These are phyloP conservation scores for Pezicula neosporulosa DNA, from an alignment of 2,329 filamentous ascomycete species.

Conservation along the genomic window DNA sequence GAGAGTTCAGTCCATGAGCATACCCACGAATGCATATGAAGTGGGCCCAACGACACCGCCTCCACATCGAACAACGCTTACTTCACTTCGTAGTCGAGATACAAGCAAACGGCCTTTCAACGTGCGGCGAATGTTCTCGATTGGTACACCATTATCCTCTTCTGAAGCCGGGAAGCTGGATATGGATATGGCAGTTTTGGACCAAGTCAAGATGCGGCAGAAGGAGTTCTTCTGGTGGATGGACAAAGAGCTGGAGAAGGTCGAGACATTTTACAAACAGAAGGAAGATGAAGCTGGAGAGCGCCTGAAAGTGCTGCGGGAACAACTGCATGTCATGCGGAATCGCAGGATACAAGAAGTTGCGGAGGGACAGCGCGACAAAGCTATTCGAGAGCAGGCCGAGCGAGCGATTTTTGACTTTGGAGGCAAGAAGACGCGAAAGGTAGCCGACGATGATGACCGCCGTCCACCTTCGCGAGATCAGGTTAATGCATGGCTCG, in stretches of 20 bases:
- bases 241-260: slow-evolving; percentile 82
- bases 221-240: slow-evolving; percentile 86
- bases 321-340: slow-evolving; percentile 91
- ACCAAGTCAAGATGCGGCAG: slow-evolving; percentile 68
- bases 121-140: slow-evolving; percentile 15
- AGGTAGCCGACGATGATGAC: slow-evolving; percentile 5
- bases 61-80: slow-evolving; percentile 18
- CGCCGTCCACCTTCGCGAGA: slow-evolving; percentile 15
- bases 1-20: background rate
- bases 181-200: slow-evolving; percentile 50
- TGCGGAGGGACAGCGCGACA: slow-evolving; percentile 18
- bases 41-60: slow-evolving; percentile 34
- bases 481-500: slow-evolving; percentile 39
- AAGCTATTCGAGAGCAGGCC: slow-evolving; percentile 17
- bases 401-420: slow-evolving; percentile 12
- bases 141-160: slow-evolving; percentile 30
- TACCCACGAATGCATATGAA: slow-evolving; percentile 35
- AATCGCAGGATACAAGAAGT: slow-evolving; percentile 77
- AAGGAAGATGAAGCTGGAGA: slow-evolving; percentile 84
- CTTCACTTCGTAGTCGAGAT: slow-evolving; percentile 15
- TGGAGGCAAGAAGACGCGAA: slow-evolving; percentile 6
- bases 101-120: slow-evolving; percentile 14
- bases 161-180: slow-evolving; percentile 37
- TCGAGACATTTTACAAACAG: slow-evolving; percentile 82
- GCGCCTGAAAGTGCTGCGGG: slow-evolving; percentile 66